Percentiles rank a stretch among this genome's conserved stretches.
Evolutionary conservation across 2,329 filamentous ascomycete genomes (phyloP).

Genomic region (Diaporthe destruens): DNA sequence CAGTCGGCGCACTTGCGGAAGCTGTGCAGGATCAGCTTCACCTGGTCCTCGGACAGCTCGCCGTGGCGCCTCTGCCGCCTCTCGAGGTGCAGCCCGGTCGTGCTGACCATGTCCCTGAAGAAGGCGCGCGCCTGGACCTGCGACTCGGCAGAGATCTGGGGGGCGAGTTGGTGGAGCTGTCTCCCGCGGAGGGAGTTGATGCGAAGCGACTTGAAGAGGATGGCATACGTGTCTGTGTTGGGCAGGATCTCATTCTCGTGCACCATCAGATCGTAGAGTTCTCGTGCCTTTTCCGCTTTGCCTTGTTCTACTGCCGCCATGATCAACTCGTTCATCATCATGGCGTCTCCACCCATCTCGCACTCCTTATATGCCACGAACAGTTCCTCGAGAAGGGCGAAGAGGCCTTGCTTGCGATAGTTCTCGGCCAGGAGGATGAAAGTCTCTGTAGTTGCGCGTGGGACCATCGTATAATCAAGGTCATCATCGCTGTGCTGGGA

Average conservation of each 20-base stretch:
- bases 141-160: constrained; percentile 3
- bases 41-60: constrained; percentile 46
- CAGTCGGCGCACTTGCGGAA: constrained; percentile 60
- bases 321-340: constrained; percentile 84
- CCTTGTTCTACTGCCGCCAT: constrained; percentile 73
- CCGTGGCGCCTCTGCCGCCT: constrained; percentile 28
- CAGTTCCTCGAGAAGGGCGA: constrained; percentile 69
- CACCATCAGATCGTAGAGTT: constrained; percentile 68
- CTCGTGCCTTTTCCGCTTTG: constrained; percentile 65
- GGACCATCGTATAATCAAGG: constrained; percentile 54
- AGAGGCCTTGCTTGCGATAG: constrained; percentile 73
- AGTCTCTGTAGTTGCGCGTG: constrained; percentile 79
- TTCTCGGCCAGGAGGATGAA: constrained; percentile 81
- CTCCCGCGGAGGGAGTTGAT: constrained; percentile 55
- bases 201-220: constrained; percentile 72
- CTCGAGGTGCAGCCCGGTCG: constrained; percentile 47
- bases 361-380: constrained; percentile 73
- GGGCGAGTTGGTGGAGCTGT: constrained; percentile 5
- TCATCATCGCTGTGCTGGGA: constrained; percentile 43
- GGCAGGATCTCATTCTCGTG: constrained; percentile 64
- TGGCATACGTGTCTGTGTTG: constrained; percentile 77
- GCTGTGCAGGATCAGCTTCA: constrained; percentile 51
- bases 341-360: constrained; percentile 76
- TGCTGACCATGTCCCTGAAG: constrained; percentile 49
- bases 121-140: constrained; percentile 46